Evolutionary conservation across 2,329 filamentous ascomycete genomes (phyloP).

Genomic region (Xylogone sp.): DNA sequence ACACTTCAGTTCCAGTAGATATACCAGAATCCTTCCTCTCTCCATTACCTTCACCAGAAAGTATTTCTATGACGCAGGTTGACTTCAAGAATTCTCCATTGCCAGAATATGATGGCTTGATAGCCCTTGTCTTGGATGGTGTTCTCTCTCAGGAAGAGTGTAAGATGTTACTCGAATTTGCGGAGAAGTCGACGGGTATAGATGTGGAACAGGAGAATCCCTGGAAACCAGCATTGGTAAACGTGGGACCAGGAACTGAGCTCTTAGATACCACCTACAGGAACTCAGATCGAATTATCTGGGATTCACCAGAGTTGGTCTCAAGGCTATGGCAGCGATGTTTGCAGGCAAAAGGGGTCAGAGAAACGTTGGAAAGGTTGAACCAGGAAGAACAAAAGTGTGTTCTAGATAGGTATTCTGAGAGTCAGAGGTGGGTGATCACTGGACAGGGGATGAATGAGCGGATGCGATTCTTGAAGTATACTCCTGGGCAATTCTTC

Average conservation of each 20-base stretch:
- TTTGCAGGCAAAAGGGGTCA: constrained; percentile 38
- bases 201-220: constrained; percentile 29
- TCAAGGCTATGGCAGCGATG: constrained; percentile 61
- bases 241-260: constrained; percentile 60
- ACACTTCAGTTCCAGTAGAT: constrained; percentile 33
- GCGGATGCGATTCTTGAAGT: constrained; percentile 71
- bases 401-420: constrained; percentile 26
- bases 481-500: constrained; percentile 70
- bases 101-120: constrained; percentile 47
- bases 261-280: constrained; percentile 52
- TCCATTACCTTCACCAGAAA: constrained; percentile 36
- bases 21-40: constrained; percentile 45
- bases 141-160: constrained; percentile 62
- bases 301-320: constrained; percentile 61
- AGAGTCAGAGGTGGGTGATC: constrained; percentile 14
- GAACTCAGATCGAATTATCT: constrained; percentile 74
- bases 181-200: constrained; percentile 42
- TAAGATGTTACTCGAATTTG: constrained; percentile 43
- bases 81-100: constrained; percentile 49
- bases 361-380: constrained; percentile 34
- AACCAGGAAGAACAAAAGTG: constrained; percentile 11
- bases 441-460: constrained; percentile 55
- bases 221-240: constrained; percentile 69
- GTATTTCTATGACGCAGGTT: constrained; percentile 44
- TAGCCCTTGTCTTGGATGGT: constrained; percentile 61